phyloP scores from a whole-genome alignment of 2,329 filamentous ascomycete genomes.

The Aspergillus neoniger region DNA sequence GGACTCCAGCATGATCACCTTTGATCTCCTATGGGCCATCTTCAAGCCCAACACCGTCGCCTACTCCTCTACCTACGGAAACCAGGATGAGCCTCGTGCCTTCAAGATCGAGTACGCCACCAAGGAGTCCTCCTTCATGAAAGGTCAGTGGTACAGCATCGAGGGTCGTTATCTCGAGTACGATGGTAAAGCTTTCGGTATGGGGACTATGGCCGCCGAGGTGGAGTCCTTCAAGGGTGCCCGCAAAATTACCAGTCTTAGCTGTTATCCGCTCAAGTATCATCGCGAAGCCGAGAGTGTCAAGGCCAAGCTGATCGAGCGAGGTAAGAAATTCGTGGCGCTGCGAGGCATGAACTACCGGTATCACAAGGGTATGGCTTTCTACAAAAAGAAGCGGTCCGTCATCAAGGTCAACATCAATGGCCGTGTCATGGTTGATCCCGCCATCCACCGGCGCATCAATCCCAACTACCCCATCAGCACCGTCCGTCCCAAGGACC shows the following conservation, averaged over 20 bases:
- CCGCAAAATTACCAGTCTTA: slow-evolving; percentile 76
- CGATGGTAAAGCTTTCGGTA: slow-evolving; percentile 82
- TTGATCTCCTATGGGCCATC: slow-evolving; percentile 83
- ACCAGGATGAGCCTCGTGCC: slow-evolving; percentile 72
- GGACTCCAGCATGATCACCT: slow-evolving; percentile 80
- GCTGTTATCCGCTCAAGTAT: slow-evolving; percentile 76
- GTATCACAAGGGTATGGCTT: slow-evolving; percentile 80
- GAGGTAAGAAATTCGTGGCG: slow-evolving; percentile 80
- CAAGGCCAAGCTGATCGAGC: slow-evolving; percentile 68
- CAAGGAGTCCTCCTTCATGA: slow-evolving; percentile 68
- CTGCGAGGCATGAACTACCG: slow-evolving; percentile 83
- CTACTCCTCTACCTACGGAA: slow-evolving; percentile 75
- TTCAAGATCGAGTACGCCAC: slow-evolving; percentile 79
- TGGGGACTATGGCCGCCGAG: slow-evolving; percentile 68
- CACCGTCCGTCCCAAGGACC: slow-evolving; percentile 70
- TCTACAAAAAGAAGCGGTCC: slow-evolving; percentile 75
- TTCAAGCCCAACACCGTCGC: slow-evolving; percentile 85
- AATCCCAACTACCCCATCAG: slow-evolving; percentile 84
- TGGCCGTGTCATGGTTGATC: slow-evolving; percentile 85
- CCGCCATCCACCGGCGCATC: slow-evolving; percentile 76
- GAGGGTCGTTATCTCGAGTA: slow-evolving; percentile 80
- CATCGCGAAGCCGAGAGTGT: slow-evolving; percentile 71
- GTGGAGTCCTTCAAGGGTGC: slow-evolving; percentile 77
- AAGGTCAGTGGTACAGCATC: slow-evolving; percentile 73
- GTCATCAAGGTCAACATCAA: slow-evolving; percentile 81